Evolutionary conservation across 2,329 filamentous ascomycete species (phyloP).

Genomic region (Exophiala alcalophila): DNA sequence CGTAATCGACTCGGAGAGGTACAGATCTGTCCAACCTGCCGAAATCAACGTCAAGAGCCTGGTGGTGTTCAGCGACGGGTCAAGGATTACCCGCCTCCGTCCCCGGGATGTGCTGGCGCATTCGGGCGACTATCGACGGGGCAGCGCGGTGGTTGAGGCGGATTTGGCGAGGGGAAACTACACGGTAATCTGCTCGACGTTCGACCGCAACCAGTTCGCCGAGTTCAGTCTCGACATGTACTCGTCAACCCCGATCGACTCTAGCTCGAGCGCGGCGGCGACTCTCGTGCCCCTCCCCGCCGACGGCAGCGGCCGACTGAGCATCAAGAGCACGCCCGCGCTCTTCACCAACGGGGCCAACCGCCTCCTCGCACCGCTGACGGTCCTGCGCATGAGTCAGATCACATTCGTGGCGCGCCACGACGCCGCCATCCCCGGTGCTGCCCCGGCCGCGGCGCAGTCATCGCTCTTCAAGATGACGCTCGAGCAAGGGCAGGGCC

Average conservation of each 20-base stretch:
- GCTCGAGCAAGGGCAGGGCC: constrained; percentile 69
- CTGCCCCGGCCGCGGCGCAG: constrained; percentile 12
- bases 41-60: constrained; percentile 83
- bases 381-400: constrained; percentile 56
- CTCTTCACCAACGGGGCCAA: constrained; percentile 51
- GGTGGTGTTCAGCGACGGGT: constrained; percentile 55
- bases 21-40: constrained; percentile 48
- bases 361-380: constrained; percentile 53
- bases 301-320: constrained; percentile 72
- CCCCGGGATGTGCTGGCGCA: constrained; percentile 74
- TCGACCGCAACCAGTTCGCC: constrained; percentile 52
- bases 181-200: constrained; percentile 31
- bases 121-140: constrained; percentile 84
- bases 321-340: constrained; percentile 56
- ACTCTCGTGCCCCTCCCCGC: constrained; percentile 56
- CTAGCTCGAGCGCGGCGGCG: constrained; percentile 3
- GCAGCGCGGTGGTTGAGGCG: constrained; percentile 68
- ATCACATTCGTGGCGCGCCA: constrained; percentile 57
- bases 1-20: constrained; percentile 36
- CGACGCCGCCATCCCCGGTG: constrained; percentile 24
- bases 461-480: constrained; percentile 62
- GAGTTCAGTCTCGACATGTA: constrained; percentile 73
- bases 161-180: constrained; percentile 70
- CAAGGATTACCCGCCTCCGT: constrained; percentile 64
- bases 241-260: too few relatives aligned